Conservation (phyloP, 768 basidiomycete genomes). For the Amanita phalloides region DNA sequence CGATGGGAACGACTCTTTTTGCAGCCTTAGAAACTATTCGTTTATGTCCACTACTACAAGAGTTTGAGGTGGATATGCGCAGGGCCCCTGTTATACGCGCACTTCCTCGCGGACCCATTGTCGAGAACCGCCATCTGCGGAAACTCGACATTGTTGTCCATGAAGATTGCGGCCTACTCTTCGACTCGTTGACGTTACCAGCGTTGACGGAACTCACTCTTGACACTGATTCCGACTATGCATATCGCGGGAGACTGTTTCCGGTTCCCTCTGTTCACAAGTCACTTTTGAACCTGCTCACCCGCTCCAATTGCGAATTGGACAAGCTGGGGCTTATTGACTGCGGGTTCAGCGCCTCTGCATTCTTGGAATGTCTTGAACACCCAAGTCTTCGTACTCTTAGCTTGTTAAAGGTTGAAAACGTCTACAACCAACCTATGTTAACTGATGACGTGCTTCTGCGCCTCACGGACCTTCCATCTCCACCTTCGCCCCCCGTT, state of each 20-base stretch:
- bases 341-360: background rate
- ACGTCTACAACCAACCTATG: background rate
- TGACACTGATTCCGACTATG: background rate
- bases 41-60: background rate
- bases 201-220: background rate
- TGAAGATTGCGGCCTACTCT: background rate
- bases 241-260: background rate
- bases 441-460: background rate
- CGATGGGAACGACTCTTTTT: background rate
- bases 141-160: background rate
- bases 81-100: background rate
- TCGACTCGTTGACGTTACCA: background rate
- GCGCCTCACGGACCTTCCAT: background rate
- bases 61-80: background rate
- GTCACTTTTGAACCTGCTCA: background rate
- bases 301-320: background rate
- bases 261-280: background rate
- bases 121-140: background rate
- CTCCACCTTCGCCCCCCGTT: background rate
- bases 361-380: background rate
- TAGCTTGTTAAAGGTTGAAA: background rate
- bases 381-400: background rate
- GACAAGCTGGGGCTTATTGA: background rate
- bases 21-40: background rate
- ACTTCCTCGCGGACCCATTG: background rate